Evolutionary conservation across 106 monocot genomes (phyloP), one percentile per base, ranked within the genome.

Genomic region (Iris macrosiphon): DNA sequence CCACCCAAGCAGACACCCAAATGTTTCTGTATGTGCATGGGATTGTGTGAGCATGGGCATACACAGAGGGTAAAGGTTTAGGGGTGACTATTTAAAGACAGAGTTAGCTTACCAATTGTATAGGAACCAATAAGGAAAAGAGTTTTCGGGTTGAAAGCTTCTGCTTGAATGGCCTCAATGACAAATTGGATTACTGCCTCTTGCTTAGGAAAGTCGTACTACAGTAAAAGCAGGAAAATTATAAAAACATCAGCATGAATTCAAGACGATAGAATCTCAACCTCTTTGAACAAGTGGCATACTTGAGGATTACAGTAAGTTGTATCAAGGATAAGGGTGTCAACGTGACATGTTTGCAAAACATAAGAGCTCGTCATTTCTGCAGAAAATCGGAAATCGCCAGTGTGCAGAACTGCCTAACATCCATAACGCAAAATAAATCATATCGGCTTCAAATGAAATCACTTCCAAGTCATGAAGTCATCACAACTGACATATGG

Each of bases 201-300:
- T 78, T 98, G 96, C 55, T 80, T 91, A 44, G 96, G 96, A 70
- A 98, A 98, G 55, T 87, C 86, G 69, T 91, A 98, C 96, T 98
- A 80, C 62, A 80, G 5, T 44, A 15, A 45, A 37, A 24, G 8
- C 4, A 17, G 24, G 17, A 52, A 57, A 39, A 46, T 44, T 3
- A 9, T 57, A 31, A 56, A 58, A 19, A 43, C 7, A 28, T 38
- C 40, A 46, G 48, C 19, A 61, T 7, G 2, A 47, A 18, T 45
- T 31, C 10, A 13, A 18, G 34, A 51, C 15, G 49, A 35, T 0
- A 1, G 39, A 52, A 69, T 0, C 40, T 59, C 9, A 29, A n/a
- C 27, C 0, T 23, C n/a, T 21, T 14, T 26, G 2, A 31, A 15
- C n/a, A 37, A 64, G 52, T 49, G 14, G 6, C 76, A 61, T 83